Percentiles rank a stretch among this genome's conserved stretches.
phyloP scores from a whole-genome alignment of 495 filamentous ascomycete species.

The Aspergillus asperescens region DNA sequence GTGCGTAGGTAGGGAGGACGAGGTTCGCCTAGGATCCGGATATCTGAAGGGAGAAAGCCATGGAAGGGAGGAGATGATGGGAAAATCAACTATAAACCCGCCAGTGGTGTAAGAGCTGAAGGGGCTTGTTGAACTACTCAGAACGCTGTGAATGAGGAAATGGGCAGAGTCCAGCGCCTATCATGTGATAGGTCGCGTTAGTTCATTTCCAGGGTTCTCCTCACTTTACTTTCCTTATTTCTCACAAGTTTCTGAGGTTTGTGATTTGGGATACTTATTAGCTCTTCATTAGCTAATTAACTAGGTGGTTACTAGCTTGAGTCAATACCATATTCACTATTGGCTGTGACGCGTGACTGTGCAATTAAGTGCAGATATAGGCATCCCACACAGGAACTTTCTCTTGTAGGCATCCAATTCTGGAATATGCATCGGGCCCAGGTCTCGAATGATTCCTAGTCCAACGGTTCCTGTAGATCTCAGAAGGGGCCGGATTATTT shows the following conservation, averaged over 20 bases:
- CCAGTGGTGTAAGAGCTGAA: constrained; percentile 7
- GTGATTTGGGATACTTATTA: background rate
- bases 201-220: background rate
- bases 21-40: constrained; percentile 27
- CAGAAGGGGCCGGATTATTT: constrained; percentile 14
- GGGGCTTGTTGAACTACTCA: constrained; percentile 21
- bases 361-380: background rate
- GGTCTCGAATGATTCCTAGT: background rate
- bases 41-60: constrained; percentile 30
- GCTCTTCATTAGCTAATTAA: background rate
- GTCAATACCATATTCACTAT: no score
- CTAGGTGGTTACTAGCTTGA: no score
- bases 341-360: background rate
- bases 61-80: constrained; percentile 22
- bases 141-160: constrained; percentile 14
- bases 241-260: background rate
- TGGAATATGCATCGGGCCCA: no score
- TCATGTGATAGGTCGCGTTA: constrained; percentile 27
- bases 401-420: background rate
- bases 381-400: background rate
- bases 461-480: background rate
- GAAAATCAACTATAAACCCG: background rate
- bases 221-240: background rate
- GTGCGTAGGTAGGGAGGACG: constrained; percentile 21
- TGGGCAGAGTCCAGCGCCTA: constrained; percentile 17